These are phyloP conservation scores for Neospermospora avenae DNA, from an alignment of 2,329 filamentous ascomycete genomes.

Conservation along the genomic window DNA sequence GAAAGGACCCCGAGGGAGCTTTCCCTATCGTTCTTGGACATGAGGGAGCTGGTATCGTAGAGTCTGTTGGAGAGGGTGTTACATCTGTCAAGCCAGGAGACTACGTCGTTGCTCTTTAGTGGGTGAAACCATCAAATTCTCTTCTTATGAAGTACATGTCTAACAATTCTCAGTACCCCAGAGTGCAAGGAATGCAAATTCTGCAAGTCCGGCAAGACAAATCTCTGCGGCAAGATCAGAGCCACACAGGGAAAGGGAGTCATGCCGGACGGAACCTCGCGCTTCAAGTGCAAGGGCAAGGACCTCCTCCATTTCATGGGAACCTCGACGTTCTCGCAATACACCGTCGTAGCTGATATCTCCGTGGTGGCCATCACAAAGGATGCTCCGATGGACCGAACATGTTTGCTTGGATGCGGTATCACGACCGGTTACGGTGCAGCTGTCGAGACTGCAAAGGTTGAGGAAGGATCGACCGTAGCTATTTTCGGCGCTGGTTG, in stretches of 20 bases:
- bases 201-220: slow-evolving; percentile 99
- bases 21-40: slow-evolving; percentile 88
- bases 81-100: slow-evolving; percentile 92
- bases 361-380: slow-evolving; percentile 91
- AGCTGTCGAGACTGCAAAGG: slow-evolving; percentile 85
- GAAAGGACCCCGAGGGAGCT: slow-evolving; percentile 94
- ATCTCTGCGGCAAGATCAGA: slow-evolving; percentile 98
- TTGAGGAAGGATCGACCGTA: slow-evolving; percentile 85
- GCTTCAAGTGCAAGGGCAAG: slow-evolving; percentile 93
- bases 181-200: slow-evolving; percentile 99
- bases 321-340: slow-evolving; percentile 97
- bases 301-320: slow-evolving; percentile 99
- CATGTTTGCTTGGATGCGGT: slow-evolving; percentile 93
- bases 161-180: slow-evolving; percentile 64
- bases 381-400: slow-evolving; percentile 91
- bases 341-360: slow-evolving; percentile 97
- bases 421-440: slow-evolving; percentile 99
- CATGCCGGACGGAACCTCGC: slow-evolving; percentile 94
- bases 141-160: neutral
- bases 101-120: slow-evolving; percentile 87
- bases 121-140: slow-evolving; percentile 37
- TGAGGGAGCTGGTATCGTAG: slow-evolving; percentile 87
- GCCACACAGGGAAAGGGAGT: slow-evolving; percentile 93
- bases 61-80: slow-evolving; percentile 92
- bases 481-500: slow-evolving; percentile 95